Evolutionary conservation across 2,329 filamentous ascomycete species (phyloP).

Genomic region (Fusarium liriodendri): DNA sequence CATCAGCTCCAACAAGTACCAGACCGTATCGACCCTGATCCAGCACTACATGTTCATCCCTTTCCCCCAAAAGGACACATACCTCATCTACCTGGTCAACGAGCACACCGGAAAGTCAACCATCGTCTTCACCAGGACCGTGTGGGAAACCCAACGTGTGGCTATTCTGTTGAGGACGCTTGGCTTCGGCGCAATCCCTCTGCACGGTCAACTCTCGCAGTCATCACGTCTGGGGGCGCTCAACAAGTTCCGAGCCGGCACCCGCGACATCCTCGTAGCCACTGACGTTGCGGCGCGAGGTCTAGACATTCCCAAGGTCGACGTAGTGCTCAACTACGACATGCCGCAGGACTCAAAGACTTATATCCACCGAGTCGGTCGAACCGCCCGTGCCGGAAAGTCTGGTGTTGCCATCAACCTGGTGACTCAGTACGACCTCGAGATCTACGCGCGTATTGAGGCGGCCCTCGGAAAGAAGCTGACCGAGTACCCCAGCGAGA

Average conservation of each 20-base stretch:
- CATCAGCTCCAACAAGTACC: constrained; percentile 85
- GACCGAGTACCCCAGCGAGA: constrained; percentile 73
- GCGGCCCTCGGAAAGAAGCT: constrained; percentile 83
- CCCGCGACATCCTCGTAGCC: constrained; percentile 88
- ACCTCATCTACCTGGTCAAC: constrained; percentile 87
- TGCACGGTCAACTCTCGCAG: constrained; percentile 93
- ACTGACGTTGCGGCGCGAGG: constrained; percentile 95
- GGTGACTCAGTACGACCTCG: constrained; percentile 88
- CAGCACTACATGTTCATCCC: constrained; percentile 91
- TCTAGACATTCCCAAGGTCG: constrained; percentile 92
- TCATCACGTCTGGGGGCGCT: constrained; percentile 87
- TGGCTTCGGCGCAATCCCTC: constrained; percentile 89
- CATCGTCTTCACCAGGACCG: constrained; percentile 93
- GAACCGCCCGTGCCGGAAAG: constrained; percentile 88
- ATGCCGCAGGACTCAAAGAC: constrained; percentile 88
- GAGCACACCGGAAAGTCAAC: constrained; percentile 87
- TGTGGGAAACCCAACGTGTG: constrained; percentile 89
- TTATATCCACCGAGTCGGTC: constrained; percentile 89
- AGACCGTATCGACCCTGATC: constrained; percentile 89
- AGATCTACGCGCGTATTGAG: constrained; percentile 85
- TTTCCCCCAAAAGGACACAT: constrained; percentile 88
- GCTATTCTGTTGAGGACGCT: constrained; percentile 85
- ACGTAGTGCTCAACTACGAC: constrained; percentile 88
- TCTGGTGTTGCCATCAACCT: constrained; percentile 83
- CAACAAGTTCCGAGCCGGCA: constrained; percentile 86